phyloP scores from a whole-genome alignment of 306 rosid species.

The Pueraria montana region DNA sequence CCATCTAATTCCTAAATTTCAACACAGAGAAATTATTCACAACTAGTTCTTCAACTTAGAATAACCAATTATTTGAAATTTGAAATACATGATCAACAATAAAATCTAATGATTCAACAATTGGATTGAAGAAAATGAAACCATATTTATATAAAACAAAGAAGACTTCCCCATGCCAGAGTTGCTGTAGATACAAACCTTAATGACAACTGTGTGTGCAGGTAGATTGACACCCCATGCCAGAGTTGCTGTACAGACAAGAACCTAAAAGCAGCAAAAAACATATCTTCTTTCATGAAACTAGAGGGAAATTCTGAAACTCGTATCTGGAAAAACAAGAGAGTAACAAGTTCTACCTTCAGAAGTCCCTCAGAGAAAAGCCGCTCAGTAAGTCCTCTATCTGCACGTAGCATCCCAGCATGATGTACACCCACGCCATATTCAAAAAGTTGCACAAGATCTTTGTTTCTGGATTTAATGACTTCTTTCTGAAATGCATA shows the following conservation, averaged over 20 bases:
- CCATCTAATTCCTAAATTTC: neutral
- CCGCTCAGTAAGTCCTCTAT: constrained; percentile 93
- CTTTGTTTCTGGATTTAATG: constrained; percentile 90
- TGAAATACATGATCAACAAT: neutral
- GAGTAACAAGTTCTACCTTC: constrained; percentile 65
- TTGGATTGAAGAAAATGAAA: constrained; percentile 17
- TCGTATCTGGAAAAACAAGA: constrained; percentile 23
- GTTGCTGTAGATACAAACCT: constrained; percentile 64
- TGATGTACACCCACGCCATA: constrained; percentile 93
- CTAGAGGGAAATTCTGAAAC: constrained; percentile 4
- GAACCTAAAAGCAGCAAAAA: constrained; percentile 70
- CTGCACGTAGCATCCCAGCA: constrained; percentile 98
- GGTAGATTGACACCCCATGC: constrained; percentile 99
- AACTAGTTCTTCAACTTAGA: constrained; percentile 1
- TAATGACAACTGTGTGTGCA: constrained; percentile 98
- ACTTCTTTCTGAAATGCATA: constrained; percentile 82
- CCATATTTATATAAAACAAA: constrained; percentile 26
- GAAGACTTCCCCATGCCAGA: neutral
- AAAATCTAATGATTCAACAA: constrained; percentile 29
- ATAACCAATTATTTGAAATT: constrained; percentile 19
- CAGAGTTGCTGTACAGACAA: constrained; percentile 97
- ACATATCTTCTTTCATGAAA: constrained; percentile 41
- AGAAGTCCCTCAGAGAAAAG: constrained; percentile 93
- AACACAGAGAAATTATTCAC: neutral
- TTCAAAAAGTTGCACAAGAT: constrained; percentile 90